Evolutionary conservation across 805 yeast species (phyloP).

Genomic region (Wickerhamomyces chaumierensis): DNA sequence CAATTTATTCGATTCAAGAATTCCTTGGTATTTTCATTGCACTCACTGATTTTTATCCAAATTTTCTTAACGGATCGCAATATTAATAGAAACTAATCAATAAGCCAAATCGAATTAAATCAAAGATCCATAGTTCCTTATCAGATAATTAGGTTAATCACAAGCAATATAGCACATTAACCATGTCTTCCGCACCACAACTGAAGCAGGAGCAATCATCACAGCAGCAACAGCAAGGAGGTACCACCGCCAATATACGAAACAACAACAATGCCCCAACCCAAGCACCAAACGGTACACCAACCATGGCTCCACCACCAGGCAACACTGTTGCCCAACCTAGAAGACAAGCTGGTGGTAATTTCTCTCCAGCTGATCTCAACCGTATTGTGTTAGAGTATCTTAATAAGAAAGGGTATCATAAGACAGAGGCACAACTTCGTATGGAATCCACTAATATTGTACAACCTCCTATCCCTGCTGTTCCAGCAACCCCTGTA

Average conservation of each 20-base stretch:
- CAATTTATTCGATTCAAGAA: too few relatives aligned
- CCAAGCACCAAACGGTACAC: neutral
- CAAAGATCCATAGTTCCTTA: too few relatives aligned
- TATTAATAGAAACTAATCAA: too few relatives aligned
- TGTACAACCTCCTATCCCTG: slow-evolving; percentile 34
- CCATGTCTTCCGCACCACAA: neutral
- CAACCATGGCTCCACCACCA: slow-evolving; percentile 3
- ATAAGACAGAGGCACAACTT: slow-evolving; percentile 86
- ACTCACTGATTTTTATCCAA: too few relatives aligned
- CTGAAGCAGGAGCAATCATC: neutral
- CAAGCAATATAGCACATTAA: too few relatives aligned
- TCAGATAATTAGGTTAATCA: too few relatives aligned
- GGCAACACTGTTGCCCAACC: slow-evolving; percentile 5
- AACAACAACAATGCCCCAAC: neutral
- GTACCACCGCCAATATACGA: neutral
- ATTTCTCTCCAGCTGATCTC: slow-evolving; percentile 74
- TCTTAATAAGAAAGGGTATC: slow-evolving; percentile 86
- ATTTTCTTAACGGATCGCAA: too few relatives aligned
- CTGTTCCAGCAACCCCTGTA: slow-evolving; percentile 5
- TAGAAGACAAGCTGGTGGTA: slow-evolving; percentile 19
- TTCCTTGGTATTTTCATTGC: too few relatives aligned
- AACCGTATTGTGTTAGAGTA: slow-evolving; percentile 89
- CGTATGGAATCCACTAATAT: slow-evolving; percentile 73
- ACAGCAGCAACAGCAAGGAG: too few relatives aligned
- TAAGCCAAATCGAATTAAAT: too few relatives aligned